Percentiles rank a stretch among this genome's conserved stretches.
phyloP scores from a whole-genome alignment of 345 rosid species.

The Nasturtium officinale region DNA sequence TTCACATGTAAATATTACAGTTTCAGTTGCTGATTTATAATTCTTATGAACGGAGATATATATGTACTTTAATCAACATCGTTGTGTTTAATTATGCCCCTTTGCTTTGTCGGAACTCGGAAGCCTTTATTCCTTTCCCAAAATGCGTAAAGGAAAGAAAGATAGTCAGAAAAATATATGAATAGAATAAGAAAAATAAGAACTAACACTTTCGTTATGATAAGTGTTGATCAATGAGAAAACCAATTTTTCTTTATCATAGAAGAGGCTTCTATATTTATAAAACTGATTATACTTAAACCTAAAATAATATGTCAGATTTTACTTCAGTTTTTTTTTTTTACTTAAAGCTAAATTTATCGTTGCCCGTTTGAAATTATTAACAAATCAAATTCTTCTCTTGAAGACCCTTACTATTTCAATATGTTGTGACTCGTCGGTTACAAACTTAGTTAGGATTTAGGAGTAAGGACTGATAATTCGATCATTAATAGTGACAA shows the following conservation, averaged over 20 bases:
- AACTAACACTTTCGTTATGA: background rate
- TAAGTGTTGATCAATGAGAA: background rate
- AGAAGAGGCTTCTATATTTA: background rate
- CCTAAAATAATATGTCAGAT: too few species aligned
- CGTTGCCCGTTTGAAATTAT: too few species aligned
- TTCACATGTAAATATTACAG: constrained; percentile 11
- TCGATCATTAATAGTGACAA: too few species aligned
- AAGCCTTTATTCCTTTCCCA: constrained; percentile 43
- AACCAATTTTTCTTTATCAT: background rate
- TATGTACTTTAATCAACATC: constrained; percentile 21
- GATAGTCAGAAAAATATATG: background rate
- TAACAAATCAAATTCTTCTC: too few species aligned
- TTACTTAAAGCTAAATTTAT: too few species aligned
- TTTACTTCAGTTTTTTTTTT: too few species aligned
- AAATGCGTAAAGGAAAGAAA: constrained; percentile 18
- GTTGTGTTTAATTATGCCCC: constrained; percentile 16
- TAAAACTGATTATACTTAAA: too few species aligned
- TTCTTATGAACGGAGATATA: background rate
- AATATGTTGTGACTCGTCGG: too few species aligned
- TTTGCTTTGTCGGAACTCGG: constrained; percentile 34
- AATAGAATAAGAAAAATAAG: constrained; percentile 4
- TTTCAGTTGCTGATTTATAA: background rate
- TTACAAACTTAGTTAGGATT: too few species aligned
- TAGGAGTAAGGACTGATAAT: too few species aligned
- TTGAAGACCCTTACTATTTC: too few species aligned